A percentile compares a stretch with the other conserved stretches of the same genome.
These are phyloP conservation scores for Apiospora pterosperma DNA, from an alignment of 2,329 filamentous ascomycete genomes.

Conservation along the genomic window DNA sequence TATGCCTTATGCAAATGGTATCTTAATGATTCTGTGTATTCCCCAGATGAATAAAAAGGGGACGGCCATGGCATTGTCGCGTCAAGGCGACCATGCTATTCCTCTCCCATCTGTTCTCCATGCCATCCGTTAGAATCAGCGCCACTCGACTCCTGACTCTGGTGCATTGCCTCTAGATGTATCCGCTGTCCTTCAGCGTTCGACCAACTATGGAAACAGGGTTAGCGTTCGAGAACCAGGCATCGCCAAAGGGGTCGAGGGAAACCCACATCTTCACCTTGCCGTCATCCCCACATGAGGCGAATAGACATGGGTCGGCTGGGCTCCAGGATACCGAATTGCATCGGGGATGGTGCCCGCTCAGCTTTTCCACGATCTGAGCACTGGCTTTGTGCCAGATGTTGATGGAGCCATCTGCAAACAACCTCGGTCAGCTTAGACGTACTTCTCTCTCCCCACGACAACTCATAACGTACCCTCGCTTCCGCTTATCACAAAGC, in stretches of 20 bases:
- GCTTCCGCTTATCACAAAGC: constrained; percentile 87
- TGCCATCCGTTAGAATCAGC: constrained; percentile 18
- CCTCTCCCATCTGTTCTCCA: constrained; percentile 6
- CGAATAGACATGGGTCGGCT: constrained; percentile 76
- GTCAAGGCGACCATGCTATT: neutral
- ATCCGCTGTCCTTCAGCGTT: constrained; percentile 29
- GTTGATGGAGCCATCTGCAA: constrained; percentile 62
- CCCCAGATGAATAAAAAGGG: neutral
- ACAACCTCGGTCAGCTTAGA: constrained; percentile 8
- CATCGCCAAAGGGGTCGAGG: neutral
- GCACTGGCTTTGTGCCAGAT: constrained; percentile 91
- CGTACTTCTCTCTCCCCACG: neutral
- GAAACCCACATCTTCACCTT: constrained; percentile 76
- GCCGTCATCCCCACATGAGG: constrained; percentile 84
- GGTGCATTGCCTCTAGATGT: constrained; percentile 12
- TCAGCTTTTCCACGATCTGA: constrained; percentile 68
- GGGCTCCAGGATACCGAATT: constrained; percentile 92
- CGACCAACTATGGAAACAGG: constrained; percentile 29
- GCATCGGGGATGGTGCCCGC: constrained; percentile 72
- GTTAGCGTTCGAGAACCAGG: constrained; percentile 12
- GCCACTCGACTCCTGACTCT: constrained; percentile 10
- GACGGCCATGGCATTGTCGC: neutral
- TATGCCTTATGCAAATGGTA: neutral
- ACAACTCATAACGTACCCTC: constrained; percentile 58
- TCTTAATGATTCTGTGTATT: neutral